Evolutionary conservation across 495 filamentous ascomycete species (phyloP), one percentile per base, ranked within the genome.

Genomic region (Pseudomonodictys pantanalensis): DNA sequence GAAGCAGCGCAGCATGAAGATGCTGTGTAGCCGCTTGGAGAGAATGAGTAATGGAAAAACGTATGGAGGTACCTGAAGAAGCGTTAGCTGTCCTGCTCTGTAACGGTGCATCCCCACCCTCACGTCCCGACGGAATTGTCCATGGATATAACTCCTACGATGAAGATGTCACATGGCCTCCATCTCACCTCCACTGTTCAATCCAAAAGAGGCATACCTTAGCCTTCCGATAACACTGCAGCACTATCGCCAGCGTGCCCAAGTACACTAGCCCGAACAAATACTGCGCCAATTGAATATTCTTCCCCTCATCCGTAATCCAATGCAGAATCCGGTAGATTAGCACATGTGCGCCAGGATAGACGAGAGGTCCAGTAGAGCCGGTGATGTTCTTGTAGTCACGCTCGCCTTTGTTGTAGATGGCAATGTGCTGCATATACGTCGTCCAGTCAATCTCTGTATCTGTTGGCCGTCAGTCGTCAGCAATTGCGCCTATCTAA

Each of bases 401-500:
- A 68, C 87, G 84, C 77, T 97, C 92, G 44, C 93, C 93, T 6
- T 80, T 76, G 25, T 90, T 69, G 66, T 87, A 93, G 30, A 91
- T 86, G 24, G 81, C 72, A 50, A 97, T 76, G 65, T 98, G 93
- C 65, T 96, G 80, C 92, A 97, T 97, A 72, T 98, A 98, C 1
- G 92, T 90, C 50, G 78, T 80, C 93, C 93, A 98, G 74, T 98
- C 93, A 68, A 98, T 98, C 71, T 98, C 93, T 41, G 93, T 98
- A 72, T 98, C 93, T 97, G 66, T 25, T 46, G 38, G 7, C 7
- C 7, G 49, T 62, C 41, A 56, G 45, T 18, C n/a, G n/a, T n/a
- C n/a, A n/a, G n/a, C n/a, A n/a, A n/a, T n/a, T n/a, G n/a, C n/a
- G n/a, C n/a, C n/a, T n/a, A n/a, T n/a, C n/a, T n/a, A n/a, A n/a